These are phyloP conservation scores for Termitomyces sp. DNA, from an alignment of 768 basidiomycete species.

Conservation along the genomic window DNA sequence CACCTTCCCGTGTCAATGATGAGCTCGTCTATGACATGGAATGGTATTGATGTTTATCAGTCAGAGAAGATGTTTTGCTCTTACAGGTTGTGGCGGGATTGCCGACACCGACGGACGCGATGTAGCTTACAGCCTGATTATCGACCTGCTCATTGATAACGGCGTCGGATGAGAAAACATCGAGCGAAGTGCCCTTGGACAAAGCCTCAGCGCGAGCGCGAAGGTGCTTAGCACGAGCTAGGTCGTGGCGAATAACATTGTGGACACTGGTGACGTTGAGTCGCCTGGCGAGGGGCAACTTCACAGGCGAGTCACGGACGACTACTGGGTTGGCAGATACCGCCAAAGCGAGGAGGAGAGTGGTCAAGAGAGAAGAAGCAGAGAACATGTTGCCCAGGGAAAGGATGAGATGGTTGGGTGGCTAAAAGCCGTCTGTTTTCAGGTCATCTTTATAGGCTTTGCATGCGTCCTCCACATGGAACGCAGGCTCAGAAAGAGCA, in stretches of 20 bases:
- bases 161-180: conserved; percentile 12
- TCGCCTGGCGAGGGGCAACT: conserved; percentile 48
- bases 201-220: conserved; percentile 34
- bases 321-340: conserved; percentile 44
- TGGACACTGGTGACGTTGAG: conserved; percentile 46
- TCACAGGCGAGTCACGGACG: conserved; percentile 36
- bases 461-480: neutral
- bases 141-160: conserved; percentile 38
- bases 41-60: neutral
- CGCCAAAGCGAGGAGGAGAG: conserved; percentile 42
- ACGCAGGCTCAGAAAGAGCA: neutral
- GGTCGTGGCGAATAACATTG: conserved; percentile 49
- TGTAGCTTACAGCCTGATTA: conserved; percentile 39
- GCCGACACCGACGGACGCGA: conserved; percentile 49
- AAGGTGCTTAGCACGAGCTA: conserved; percentile 43
- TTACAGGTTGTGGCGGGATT: conserved; percentile 49
- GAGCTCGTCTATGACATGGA: conserved; percentile 37
- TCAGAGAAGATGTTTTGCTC: conserved; percentile 5
- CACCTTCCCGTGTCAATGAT: conserved; percentile 61
- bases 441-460: conserved; percentile 11
- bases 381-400: conserved; percentile 29
- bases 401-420: neutral
- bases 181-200: conserved; percentile 18
- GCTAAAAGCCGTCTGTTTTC: neutral
- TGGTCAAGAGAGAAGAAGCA: conserved; percentile 35